A percentile compares a stretch with the other conserved stretches of the same genome.
phyloP scores from a whole-genome alignment of 106 monocot genomes.

The Dendrobium chrysotoxum region DNA sequence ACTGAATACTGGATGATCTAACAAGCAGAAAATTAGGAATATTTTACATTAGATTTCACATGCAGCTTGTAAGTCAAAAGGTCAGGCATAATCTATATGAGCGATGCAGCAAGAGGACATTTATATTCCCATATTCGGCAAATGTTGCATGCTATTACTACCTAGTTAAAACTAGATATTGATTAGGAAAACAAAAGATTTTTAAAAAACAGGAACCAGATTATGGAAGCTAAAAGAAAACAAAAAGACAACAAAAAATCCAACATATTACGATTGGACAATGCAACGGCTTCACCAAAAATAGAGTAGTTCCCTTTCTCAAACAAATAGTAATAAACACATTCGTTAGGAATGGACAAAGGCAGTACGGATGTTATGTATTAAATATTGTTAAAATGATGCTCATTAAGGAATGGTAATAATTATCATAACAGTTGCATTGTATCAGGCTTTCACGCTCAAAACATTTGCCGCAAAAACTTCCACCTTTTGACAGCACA shows the following conservation, averaged over 20 bases:
- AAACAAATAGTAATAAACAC: background rate
- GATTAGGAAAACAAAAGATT: background rate
- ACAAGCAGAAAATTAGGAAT: background rate
- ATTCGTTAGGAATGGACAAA: background rate
- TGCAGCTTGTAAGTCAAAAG: background rate
- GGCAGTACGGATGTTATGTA: background rate
- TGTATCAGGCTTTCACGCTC: background rate
- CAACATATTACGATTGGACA: background rate
- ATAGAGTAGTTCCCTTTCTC: background rate
- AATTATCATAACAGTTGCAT: background rate
- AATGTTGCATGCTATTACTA: background rate
- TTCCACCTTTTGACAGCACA: background rate
- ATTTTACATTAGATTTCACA: background rate
- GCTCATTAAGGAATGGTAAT: background rate
- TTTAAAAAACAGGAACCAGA: background rate
- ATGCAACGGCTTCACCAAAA: slow-evolving; percentile 2
- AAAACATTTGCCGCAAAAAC: background rate
- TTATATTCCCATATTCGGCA: background rate
- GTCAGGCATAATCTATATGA: background rate
- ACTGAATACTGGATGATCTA: background rate
- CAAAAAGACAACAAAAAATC: background rate
- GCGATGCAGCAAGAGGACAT: background rate
- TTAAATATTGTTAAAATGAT: background rate
- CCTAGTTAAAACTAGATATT: background rate
- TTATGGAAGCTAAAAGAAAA: too few relatives aligned